Evolutionary conservation across 345 rosid species (phyloP).

Genomic region (Eucalyptus fibrosa): DNA sequence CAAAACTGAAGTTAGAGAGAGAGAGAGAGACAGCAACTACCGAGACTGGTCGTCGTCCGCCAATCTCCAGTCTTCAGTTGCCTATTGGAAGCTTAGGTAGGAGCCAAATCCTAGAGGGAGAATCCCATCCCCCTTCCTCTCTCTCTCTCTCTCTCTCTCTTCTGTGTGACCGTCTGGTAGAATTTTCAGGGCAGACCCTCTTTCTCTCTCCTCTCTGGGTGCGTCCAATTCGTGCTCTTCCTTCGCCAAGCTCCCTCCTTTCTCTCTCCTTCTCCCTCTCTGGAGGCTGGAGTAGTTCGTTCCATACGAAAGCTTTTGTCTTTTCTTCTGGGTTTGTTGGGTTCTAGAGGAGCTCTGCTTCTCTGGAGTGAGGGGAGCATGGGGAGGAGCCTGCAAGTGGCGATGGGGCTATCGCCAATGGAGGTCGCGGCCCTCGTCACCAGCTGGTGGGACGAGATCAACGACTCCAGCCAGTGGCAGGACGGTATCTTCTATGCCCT

Average conservation of each 20-base stretch:
- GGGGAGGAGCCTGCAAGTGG: not conserved
- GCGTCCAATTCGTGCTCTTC: not conserved
- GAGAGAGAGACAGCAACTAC: not conserved
- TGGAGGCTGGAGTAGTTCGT: not conserved
- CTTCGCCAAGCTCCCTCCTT: not conserved
- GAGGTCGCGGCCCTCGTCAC: not conserved
- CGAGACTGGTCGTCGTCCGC: not conserved
- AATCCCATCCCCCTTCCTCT: not conserved
- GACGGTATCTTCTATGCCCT: constrained; percentile 87
- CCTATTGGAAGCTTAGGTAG: not conserved
- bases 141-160: not conserved
- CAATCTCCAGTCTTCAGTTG: not conserved
- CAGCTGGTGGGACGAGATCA: constrained; percentile 84
- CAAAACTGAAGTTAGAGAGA: not conserved
- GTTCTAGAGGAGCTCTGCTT: not conserved
- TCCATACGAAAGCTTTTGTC: not conserved
- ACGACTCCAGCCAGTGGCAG: constrained; percentile 83
- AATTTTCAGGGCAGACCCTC: not conserved
- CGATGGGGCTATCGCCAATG: not conserved
- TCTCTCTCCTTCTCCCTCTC: not conserved
- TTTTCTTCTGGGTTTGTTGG: not conserved
- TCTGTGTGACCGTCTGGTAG: not conserved
- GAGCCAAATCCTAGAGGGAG: not conserved
- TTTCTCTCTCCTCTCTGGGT: not conserved
- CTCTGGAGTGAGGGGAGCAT: not conserved